A percentile compares a stretch with the other conserved stretches of the same genome.
Evolutionary conservation across 1,284 basidiomycete species (phyloP).

Genomic region (Mycena sp.): DNA sequence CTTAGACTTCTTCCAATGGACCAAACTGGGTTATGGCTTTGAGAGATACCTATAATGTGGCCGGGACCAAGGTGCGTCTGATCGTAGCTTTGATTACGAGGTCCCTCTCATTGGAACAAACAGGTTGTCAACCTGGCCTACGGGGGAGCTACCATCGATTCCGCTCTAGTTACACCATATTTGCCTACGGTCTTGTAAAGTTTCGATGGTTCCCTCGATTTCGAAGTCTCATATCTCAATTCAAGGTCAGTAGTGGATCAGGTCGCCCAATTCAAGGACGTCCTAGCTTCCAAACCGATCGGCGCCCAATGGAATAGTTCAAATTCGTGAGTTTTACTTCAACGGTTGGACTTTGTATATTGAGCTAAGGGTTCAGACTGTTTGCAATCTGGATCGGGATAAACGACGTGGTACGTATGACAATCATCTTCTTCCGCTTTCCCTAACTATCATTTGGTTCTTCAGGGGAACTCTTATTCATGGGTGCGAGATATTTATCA

Average conservation of each 20-base stretch:
- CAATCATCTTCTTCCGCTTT: neutral
- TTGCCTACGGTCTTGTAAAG: slow-evolving; percentile 61
- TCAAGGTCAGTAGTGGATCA: slow-evolving; percentile 69
- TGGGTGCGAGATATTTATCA: slow-evolving; percentile 51
- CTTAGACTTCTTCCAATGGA: slow-evolving; percentile 67
- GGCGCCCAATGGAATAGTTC: slow-evolving; percentile 63
- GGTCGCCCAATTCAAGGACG: slow-evolving; percentile 62
- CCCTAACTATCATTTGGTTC: slow-evolving; percentile 3
- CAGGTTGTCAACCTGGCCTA: slow-evolving; percentile 69
- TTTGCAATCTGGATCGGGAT: slow-evolving; percentile 76
- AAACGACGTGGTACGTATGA: slow-evolving; percentile 62
- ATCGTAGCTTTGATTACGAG: neutral
- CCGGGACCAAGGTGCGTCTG: slow-evolving; percentile 54
- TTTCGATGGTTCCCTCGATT: neutral
- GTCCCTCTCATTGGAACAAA: slow-evolving; percentile 1
- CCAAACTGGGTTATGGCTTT: slow-evolving; percentile 64
- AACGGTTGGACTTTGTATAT: neutral
- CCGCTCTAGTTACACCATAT: slow-evolving; percentile 66
- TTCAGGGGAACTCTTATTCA: slow-evolving; percentile 59
- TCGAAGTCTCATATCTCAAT: neutral
- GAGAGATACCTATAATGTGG: slow-evolving; percentile 63
- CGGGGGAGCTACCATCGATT: slow-evolving; percentile 70
- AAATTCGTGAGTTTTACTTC: slow-evolving; percentile 45
- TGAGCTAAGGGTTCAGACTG: slow-evolving; percentile 44
- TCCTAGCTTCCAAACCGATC: slow-evolving; percentile 59